A percentile compares a stretch with the other conserved stretches of the same genome.
phyloP scores from a whole-genome alignment of 345 rosid species.

The Turritis glabra region DNA sequence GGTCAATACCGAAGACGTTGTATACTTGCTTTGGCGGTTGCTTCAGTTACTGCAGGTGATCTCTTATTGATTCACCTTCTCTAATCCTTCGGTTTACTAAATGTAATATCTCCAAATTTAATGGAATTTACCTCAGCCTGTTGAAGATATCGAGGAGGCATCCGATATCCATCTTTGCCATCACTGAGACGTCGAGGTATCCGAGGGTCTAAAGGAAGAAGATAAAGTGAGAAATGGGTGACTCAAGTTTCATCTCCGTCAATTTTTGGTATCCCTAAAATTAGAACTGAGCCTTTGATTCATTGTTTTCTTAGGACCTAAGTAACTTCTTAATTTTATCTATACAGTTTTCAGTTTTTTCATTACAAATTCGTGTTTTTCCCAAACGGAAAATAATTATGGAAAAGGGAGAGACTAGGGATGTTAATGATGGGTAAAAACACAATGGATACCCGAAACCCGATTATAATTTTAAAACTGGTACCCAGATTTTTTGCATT shows the following conservation, averaged over 20 bases:
- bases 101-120: background rate
- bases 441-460: too few relatives aligned
- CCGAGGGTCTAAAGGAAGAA: background rate
- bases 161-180: constrained; percentile 46
- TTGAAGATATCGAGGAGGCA: constrained; percentile 70
- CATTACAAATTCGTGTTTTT: background rate
- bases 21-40: constrained; percentile 69
- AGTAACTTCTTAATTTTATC: background rate
- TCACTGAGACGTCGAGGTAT: background rate
- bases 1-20: too few relatives aligned
- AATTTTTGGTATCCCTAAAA: too few relatives aligned
- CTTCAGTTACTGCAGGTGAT: constrained; percentile 68
- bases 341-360: background rate
- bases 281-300: too few relatives aligned
- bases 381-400: background rate
- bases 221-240: background rate
- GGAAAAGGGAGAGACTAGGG: background rate
- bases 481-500: too few relatives aligned
- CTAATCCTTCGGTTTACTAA: background rate
- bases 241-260: too few relatives aligned
- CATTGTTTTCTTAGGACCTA: background rate
- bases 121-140: constrained; percentile 54
- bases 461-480: too few relatives aligned
- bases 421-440: too few relatives aligned
- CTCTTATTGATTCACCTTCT: background rate